A percentile compares a stretch with the other conserved stretches of the same genome.
These are phyloP conservation scores for Ogataea hybrid DNA, from an alignment of 1,139 yeast species.

Conservation along the genomic window DNA sequence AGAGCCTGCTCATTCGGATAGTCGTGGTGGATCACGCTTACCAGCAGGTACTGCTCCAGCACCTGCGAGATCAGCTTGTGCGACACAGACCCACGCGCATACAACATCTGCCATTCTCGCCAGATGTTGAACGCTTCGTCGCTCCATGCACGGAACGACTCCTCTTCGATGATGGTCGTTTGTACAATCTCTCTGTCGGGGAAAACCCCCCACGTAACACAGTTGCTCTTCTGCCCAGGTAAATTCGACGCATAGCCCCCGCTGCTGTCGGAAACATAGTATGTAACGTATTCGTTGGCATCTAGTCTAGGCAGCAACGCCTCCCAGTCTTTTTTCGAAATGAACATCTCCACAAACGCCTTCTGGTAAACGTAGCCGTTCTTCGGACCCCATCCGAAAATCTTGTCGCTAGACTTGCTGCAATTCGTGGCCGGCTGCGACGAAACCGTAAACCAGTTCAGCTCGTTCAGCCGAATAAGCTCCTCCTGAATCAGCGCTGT, in stretches of 20 bases:
- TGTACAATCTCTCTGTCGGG: conserved; percentile 84
- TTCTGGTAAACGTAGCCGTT: conserved; percentile 91
- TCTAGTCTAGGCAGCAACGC: conserved; percentile 53
- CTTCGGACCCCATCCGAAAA: conserved; percentile 96
- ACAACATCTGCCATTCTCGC: conserved; percentile 89
- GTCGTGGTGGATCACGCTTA: conserved; percentile 84
- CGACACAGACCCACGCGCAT: conserved; percentile 53
- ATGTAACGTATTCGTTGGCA: conserved; percentile 51
- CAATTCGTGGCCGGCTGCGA: conserved; percentile 95
- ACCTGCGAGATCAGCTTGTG: conserved; percentile 60
- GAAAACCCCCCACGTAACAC: conserved; percentile 96
- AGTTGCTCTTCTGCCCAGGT: conserved; percentile 51
- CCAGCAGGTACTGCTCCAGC: conserved; percentile 64
- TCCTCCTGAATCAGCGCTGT: conserved; percentile 93
- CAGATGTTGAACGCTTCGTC: conserved; percentile 92
- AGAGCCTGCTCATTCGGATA: conserved; percentile 70
- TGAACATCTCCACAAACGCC: conserved; percentile 87
- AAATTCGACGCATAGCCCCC: conserved; percentile 64
- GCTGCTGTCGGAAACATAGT: conserved; percentile 64
- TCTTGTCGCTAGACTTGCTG: conserved; percentile 71
- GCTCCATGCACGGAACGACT: conserved; percentile 88
- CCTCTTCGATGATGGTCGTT: conserved; percentile 84
- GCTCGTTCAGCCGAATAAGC: conserved; percentile 69
- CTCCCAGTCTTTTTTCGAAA: conserved; percentile 70
- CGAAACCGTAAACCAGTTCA: conserved; percentile 82